These are phyloP conservation scores for Closterium sp. DNA, from an alignment of 139 green algal genomes.

Conservation along the genomic window DNA sequence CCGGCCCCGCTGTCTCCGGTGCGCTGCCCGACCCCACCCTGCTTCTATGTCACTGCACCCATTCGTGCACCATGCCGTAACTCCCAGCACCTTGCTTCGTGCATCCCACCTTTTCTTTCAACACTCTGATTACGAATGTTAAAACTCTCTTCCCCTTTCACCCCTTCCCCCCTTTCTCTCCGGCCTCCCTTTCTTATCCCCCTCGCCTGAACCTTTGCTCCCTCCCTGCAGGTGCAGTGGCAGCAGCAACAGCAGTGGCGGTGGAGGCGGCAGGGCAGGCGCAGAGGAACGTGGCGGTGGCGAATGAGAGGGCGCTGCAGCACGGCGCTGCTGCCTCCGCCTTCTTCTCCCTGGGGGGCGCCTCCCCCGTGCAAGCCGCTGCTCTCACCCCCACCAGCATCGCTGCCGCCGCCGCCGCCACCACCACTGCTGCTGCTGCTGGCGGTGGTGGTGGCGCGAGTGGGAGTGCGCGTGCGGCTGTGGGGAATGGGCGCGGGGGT, in stretches of 20 bases:
- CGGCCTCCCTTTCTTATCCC: neutral
- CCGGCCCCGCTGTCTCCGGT: neutral
- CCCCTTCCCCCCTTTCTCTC: neutral
- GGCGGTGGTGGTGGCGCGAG: too few species aligned
- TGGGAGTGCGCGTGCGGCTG: neutral
- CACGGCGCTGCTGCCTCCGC: neutral
- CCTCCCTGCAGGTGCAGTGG: conserved; percentile 18
- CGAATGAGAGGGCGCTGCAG: conserved; percentile 12
- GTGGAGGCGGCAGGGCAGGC: conserved; percentile 24
- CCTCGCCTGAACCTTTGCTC: too few species aligned
- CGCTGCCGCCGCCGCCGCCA: neutral
- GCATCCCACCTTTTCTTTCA: too few species aligned
- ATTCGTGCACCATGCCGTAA: too few species aligned
- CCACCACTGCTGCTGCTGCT: neutral
- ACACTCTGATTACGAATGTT: neutral
- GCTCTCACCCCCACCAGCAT: neutral
- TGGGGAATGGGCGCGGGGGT: neutral
- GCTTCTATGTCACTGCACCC: neutral
- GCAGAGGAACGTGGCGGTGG: conserved; percentile 15
- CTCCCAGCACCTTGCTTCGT: too few species aligned
- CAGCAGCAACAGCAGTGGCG: conserved; percentile 20
- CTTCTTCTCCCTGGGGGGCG: neutral
- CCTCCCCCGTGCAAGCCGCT: neutral
- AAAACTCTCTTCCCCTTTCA: neutral
- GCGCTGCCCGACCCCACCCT: neutral